A percentile compares a stretch with the other conserved stretches of the same genome.
These are phyloP conservation scores for Arbutus unedo DNA, from an alignment of 148 eudicot species.

Conservation along the genomic window DNA sequence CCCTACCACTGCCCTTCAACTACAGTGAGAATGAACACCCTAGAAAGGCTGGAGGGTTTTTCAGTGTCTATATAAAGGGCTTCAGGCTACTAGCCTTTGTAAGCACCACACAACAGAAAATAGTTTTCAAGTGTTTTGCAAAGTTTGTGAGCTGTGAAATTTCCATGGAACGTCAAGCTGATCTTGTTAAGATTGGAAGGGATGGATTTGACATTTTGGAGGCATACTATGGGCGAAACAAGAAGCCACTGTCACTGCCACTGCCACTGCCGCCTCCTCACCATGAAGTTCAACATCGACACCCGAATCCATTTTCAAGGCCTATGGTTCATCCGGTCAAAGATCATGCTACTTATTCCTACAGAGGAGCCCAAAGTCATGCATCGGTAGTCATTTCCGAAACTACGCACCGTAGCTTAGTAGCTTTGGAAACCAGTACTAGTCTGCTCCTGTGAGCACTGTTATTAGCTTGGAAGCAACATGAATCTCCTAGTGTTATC, in stretches of 20 bases:
- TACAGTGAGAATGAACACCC: not conserved
- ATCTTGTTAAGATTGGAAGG: not conserved
- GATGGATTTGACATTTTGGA: not conserved
- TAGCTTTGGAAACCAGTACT: not conserved
- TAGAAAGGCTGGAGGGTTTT: not conserved
- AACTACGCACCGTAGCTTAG: not conserved
- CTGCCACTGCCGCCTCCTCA: not conserved
- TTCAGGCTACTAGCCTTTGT: not conserved
- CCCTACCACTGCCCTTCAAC: not conserved
- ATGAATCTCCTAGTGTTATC: not conserved
- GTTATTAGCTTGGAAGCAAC: not conserved
- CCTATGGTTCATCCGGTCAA: not conserved
- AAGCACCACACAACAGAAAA: not conserved
- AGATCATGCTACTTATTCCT: not conserved
- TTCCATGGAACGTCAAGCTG: slow-evolving; percentile 14
- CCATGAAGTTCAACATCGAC: not conserved
- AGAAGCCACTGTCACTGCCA: not conserved
- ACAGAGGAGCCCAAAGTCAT: not conserved
- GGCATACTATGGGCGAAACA: not conserved
- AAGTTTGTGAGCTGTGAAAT: not conserved
- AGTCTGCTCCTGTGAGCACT: not conserved
- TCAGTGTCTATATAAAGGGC: slow-evolving; percentile 8
- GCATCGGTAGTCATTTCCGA: not conserved
- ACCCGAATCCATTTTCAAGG: not conserved
- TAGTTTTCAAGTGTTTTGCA: not conserved